Conservation (phyloP, 768 basidiomycete genomes). For the Boletus eberwhitei region DNA sequence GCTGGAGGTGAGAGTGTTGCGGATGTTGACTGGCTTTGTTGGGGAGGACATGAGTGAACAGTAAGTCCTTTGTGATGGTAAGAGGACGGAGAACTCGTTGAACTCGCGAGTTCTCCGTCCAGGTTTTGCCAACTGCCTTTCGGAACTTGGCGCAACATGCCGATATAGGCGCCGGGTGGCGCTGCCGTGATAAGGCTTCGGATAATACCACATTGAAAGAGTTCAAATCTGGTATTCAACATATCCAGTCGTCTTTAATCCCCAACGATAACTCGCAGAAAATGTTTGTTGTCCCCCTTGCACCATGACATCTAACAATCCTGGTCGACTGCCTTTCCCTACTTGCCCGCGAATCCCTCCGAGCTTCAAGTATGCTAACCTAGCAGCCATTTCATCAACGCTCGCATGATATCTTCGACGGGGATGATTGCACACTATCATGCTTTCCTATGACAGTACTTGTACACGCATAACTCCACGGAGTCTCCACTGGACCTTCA, state of each 20-base stretch:
- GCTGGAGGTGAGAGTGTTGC: conserved; percentile 11
- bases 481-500: too few relatives aligned
- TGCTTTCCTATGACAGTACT: not conserved
- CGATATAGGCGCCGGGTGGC: not conserved
- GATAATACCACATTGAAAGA: too few relatives aligned
- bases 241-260: too few relatives aligned
- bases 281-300: too few relatives aligned
- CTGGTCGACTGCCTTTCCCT: too few relatives aligned
- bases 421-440: not conserved
- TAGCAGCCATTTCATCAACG: not conserved
- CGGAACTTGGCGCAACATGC: not conserved
- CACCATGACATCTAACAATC: too few relatives aligned
- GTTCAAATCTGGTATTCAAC: too few relatives aligned
- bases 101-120: not conserved
- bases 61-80: not conserved
- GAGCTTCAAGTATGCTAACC: not conserved
- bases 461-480: too few relatives aligned
- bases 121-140: not conserved
- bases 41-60: conserved; percentile 44
- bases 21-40: conserved; percentile 56
- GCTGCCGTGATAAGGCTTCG: not conserved
- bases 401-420: not conserved
- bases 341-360: not conserved
- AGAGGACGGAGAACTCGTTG: not conserved
- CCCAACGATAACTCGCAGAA: too few relatives aligned